Base-by-base conservation (phyloP, 2,329 filamentous ascomycete species). In the Basipetospora chlamydospora region DNA sequence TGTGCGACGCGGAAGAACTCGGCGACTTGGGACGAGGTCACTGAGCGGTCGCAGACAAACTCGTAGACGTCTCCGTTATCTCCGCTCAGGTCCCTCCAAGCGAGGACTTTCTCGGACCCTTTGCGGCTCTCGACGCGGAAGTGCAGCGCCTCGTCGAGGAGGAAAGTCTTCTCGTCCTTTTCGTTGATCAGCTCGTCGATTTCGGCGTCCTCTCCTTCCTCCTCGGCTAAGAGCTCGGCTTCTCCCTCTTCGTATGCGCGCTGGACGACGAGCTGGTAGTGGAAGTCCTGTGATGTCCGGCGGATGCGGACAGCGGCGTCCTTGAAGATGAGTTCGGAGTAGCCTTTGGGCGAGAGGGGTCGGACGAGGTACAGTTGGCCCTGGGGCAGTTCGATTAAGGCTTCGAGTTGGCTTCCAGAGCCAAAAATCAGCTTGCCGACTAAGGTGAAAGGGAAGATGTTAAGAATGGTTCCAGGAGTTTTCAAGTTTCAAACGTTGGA, bases 261-360 rank as follows among this genome's bases (percentile, higher is more conserved):
- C 56, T 98, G 90, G 28, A 96, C 74, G 28, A 96, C 88, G 10
- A 98, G 82, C 57, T 98, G 90, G 56, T 96, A 98, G 51, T 98
- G 87, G 51, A 83, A 95, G 37, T 96, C 86, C 55, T 94, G 87
- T 15, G 83, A 87, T 12, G 90, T 96, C 44, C 84, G 77, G 45
- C 92, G 80, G 51, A 98, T 92, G 44, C 80, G 85, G 37, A 88
- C 85, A 32, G 85, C 82, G 26, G 86, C 81, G 75, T 98, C 90
- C 59, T 90, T 94, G 70, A 95, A 98, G 59, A 98, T 93, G 54
- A 96, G 85, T 59, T 98, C 90, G 2, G 88, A 95, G 57, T 95
- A 96, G 46, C 90, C 90, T 58, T 98, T 98, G 39, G 88, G 86
- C 6, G 88, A 96, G 34, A 85, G 73, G 9, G 90, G 90, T 49